Evolutionary conservation across 1,284 basidiomycete genomes (phyloP).

Genomic region (Irpex lacteus): DNA sequence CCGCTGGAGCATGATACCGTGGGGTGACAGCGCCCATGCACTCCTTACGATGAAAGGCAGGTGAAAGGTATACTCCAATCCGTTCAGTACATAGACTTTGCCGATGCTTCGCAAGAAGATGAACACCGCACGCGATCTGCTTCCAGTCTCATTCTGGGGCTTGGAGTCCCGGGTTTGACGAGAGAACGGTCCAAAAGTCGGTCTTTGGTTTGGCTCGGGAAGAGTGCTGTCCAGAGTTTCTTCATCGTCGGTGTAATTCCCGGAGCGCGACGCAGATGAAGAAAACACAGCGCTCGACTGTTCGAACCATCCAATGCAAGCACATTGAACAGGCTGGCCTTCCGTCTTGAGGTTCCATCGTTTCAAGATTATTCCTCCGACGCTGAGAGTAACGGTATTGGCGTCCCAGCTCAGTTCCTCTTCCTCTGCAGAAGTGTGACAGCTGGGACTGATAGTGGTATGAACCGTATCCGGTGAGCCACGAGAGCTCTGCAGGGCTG

Average conservation of each 20-base stretch:
- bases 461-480: not conserved
- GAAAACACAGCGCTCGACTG: constrained; percentile 35
- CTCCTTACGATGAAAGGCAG: constrained; percentile 78
- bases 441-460: not conserved
- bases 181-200: constrained; percentile 61
- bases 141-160: constrained; percentile 25
- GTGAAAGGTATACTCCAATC: constrained; percentile 75
- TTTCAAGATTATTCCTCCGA: constrained; percentile 68
- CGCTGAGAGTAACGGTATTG: constrained; percentile 63
- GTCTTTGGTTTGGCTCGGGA: constrained; percentile 26
- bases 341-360: constrained; percentile 76
- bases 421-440: constrained; percentile 25
- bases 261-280: constrained; percentile 27
- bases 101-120: constrained; percentile 77
- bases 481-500: constrained; percentile 6
- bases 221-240: constrained; percentile 32
- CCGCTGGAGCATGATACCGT: constrained; percentile 79
- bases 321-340: constrained; percentile 71
- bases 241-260: constrained; percentile 37
- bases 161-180: constrained; percentile 28
- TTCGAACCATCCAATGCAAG: constrained; percentile 72
- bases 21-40: constrained; percentile 76
- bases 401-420: constrained; percentile 72
- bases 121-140: constrained; percentile 60
- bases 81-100: constrained; percentile 72